Evolutionary conservation across 2,329 filamentous ascomycete species (phyloP).

Genomic region (Claviceps sp.): DNA sequence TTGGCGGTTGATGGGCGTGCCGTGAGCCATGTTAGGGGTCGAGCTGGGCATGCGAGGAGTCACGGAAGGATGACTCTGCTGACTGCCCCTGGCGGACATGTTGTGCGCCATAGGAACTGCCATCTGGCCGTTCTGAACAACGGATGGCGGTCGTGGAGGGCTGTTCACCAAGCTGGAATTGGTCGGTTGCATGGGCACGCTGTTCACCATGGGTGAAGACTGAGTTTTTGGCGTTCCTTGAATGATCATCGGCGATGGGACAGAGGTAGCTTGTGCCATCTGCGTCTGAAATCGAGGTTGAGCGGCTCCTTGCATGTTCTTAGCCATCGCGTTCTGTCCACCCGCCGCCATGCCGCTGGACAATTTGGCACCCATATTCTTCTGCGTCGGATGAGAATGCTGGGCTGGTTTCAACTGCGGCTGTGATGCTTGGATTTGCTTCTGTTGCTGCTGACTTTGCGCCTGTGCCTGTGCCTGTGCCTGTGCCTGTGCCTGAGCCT

Average conservation of each 20-base stretch:
- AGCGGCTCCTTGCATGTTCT: conserved; percentile 24
- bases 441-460: conserved; percentile 1
- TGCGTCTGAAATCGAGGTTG: conserved; percentile 39
- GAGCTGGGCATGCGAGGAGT: conserved; percentile 48
- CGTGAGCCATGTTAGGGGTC: conserved; percentile 47
- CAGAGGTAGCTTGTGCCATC: conserved; percentile 42
- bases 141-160: conserved; percentile 52
- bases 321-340: conserved; percentile 23
- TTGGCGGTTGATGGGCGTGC: conserved; percentile 42
- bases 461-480: not conserved
- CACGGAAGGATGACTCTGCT: conserved; percentile 51
- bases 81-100: conserved; percentile 51
- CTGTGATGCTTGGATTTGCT: not conserved
- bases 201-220: conserved; percentile 52
- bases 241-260: conserved; percentile 53
- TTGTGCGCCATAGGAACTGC: conserved; percentile 45
- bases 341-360: conserved; percentile 21
- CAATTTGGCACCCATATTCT: conserved; percentile 25
- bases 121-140: conserved; percentile 46
- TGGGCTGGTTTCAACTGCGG: conserved; percentile 15
- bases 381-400: conserved; percentile 22
- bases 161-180: conserved; percentile 57
- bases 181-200: conserved; percentile 49
- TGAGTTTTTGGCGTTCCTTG: conserved; percentile 52
- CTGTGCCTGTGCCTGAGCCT: conserved; percentile 1